These are phyloP conservation scores for Podila verticillata DNA, from an alignment of 192 early-diverging fungal species.

Conservation along the genomic window DNA sequence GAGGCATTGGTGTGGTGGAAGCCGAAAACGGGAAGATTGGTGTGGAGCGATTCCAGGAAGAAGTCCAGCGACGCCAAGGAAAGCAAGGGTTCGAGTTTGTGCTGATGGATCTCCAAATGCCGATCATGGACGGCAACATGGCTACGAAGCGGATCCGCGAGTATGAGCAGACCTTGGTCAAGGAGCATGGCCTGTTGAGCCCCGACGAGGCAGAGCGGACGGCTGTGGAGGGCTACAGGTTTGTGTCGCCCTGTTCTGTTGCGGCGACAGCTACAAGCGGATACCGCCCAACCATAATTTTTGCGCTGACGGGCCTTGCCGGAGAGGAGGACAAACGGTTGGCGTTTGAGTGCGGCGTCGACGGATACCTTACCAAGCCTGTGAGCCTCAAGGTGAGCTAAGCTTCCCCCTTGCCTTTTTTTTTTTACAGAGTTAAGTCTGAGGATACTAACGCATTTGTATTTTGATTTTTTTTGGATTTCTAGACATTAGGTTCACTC, in stretches of 20 bases:
- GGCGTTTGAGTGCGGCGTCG: constrained; percentile 54
- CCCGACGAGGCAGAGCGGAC: background rate
- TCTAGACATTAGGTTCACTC: background rate
- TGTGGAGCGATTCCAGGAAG: constrained; percentile 52
- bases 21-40: constrained; percentile 57
- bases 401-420: background rate
- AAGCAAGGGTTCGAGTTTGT: constrained; percentile 51
- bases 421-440: background rate
- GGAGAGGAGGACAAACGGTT: constrained; percentile 50
- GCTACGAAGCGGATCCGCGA: constrained; percentile 54
- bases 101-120: constrained; percentile 61
- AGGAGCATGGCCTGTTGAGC: constrained; percentile 7
- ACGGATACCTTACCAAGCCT: constrained; percentile 58
- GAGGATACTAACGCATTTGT: background rate
- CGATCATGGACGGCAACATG: constrained; percentile 57
- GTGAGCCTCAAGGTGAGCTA: constrained; percentile 45
- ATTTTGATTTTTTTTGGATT: background rate
- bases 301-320: constrained; percentile 56
- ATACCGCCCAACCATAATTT: constrained; percentile 40
- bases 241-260: background rate
- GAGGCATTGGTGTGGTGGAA: constrained; percentile 50
- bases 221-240: background rate
- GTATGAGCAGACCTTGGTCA: constrained; percentile 32
- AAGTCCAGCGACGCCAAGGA: constrained; percentile 22
- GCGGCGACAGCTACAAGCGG: background rate